Percentiles rank a stretch among this genome's conserved stretches.
phyloP scores from a whole-genome alignment of 345 rosid species.

The Gossypium mustelinum region DNA sequence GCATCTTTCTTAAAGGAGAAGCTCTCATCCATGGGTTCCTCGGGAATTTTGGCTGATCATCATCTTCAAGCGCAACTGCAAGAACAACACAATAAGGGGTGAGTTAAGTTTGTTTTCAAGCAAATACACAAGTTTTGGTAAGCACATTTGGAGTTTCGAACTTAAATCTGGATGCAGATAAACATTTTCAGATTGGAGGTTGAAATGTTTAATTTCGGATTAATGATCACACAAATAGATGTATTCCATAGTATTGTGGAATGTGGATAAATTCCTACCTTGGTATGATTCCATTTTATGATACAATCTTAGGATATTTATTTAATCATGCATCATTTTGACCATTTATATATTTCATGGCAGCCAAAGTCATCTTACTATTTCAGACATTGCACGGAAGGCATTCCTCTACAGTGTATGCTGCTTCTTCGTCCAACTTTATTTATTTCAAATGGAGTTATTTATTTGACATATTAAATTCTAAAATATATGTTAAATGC shows the following conservation, averaged over 20 bases:
- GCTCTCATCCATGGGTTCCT: slow-evolving; percentile 85
- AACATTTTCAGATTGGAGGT: not conserved
- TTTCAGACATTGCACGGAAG: slow-evolving; percentile 92
- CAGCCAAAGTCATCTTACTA: slow-evolving; percentile 81
- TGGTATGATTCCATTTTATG: not conserved
- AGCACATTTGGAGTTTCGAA: slow-evolving; percentile 1
- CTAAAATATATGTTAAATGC: not conserved
- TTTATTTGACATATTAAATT: not conserved
- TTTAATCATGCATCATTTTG: not conserved
- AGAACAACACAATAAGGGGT: slow-evolving; percentile 91
- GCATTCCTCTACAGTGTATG: slow-evolving; percentile 97
- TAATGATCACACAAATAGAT: not conserved
- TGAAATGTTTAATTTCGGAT: slow-evolving; percentile 2
- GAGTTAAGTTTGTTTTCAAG: slow-evolving; percentile 23
- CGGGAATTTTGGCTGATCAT: slow-evolving; percentile 97
- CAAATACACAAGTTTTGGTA: not conserved
- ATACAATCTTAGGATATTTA: not conserved
- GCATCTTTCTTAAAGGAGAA: slow-evolving; percentile 92
- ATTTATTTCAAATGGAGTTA: not conserved
- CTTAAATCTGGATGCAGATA: slow-evolving; percentile 7
- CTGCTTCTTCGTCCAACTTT: slow-evolving; percentile 18
- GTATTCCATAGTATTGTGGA: not conserved
- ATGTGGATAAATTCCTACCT: not conserved
- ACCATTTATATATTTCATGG: slow-evolving; percentile 28
- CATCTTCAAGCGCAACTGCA: slow-evolving; percentile 95